Evolutionary conservation across 495 filamentous ascomycete species (phyloP).

Genomic region (Penicillium antarcticum): DNA sequence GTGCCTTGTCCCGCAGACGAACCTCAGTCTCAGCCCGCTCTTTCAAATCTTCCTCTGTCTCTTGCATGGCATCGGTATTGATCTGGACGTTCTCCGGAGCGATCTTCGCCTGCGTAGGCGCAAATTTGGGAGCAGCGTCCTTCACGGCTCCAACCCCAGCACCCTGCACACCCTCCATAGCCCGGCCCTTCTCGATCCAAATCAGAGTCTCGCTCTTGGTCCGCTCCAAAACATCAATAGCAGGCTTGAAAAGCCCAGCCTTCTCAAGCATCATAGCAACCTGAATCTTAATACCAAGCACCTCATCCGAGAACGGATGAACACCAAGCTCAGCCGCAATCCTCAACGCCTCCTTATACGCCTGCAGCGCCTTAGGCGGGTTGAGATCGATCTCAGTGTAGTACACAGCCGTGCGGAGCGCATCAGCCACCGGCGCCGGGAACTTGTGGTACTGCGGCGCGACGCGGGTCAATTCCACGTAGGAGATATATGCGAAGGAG

Average conservation of each 20-base stretch:
- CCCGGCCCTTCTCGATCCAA: slow-evolving; percentile 52
- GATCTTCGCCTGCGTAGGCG: slow-evolving; percentile 14
- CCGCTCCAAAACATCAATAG: slow-evolving; percentile 69
- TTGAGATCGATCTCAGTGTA: slow-evolving; percentile 74
- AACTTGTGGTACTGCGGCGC: slow-evolving; percentile 67
- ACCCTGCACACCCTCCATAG: slow-evolving; percentile 19
- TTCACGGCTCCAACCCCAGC: slow-evolving; percentile 27
- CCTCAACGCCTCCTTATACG: slow-evolving; percentile 74
- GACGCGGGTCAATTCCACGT: slow-evolving; percentile 65
- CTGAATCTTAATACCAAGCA: slow-evolving; percentile 84
- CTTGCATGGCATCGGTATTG: slow-evolving; percentile 24
- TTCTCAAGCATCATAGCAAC: slow-evolving; percentile 76
- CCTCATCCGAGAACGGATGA: slow-evolving; percentile 84
- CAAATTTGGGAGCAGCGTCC: slow-evolving; percentile 1
- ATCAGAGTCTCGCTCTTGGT: slow-evolving; percentile 51
- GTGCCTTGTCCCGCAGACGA: slow-evolving; percentile 60
- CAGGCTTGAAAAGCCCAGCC: slow-evolving; percentile 58
- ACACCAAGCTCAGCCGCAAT: slow-evolving; percentile 67
- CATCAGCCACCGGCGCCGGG: slow-evolving; percentile 73
- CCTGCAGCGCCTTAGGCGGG: slow-evolving; percentile 69
- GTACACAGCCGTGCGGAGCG: slow-evolving; percentile 82
- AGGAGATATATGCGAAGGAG: slow-evolving; percentile 43
- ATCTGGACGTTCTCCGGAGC: slow-evolving; percentile 18
- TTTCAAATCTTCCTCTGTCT: slow-evolving; percentile 28
- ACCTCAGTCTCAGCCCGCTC: slow-evolving; percentile 46